phyloP scores from a whole-genome alignment of 306 rosid genomes.

The Pyrus pyrifolia region DNA sequence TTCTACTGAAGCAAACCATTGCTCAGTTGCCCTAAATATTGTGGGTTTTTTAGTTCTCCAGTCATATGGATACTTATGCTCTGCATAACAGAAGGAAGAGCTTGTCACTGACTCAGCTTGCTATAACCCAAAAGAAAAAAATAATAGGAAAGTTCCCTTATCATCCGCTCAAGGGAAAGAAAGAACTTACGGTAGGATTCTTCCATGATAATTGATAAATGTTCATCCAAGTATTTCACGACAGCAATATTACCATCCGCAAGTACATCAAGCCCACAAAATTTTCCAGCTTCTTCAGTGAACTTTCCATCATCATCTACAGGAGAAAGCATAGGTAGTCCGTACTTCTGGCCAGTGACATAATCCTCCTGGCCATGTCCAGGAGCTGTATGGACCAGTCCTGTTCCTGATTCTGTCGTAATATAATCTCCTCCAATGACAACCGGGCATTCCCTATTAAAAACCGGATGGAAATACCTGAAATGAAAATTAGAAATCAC shows the following conservation, averaged over 20 bases:
- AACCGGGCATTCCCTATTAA: slow-evolving; percentile 65
- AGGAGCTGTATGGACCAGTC: slow-evolving; percentile 98
- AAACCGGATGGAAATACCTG: slow-evolving; percentile 84
- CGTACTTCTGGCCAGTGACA: slow-evolving; percentile 87
- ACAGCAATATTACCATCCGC: slow-evolving; percentile 84
- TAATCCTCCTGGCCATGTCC: slow-evolving; percentile 99
- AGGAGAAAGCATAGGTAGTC: slow-evolving; percentile 79
- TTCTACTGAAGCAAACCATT: slow-evolving; percentile 99
- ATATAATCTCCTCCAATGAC: slow-evolving; percentile 95
- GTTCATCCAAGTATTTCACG: slow-evolving; percentile 74
- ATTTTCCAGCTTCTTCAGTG: slow-evolving; percentile 95
- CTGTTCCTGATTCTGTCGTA: slow-evolving; percentile 93
- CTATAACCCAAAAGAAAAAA: not conserved
- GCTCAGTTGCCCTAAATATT: slow-evolving; percentile 97
- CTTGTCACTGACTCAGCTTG: not conserved
- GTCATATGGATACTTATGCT: slow-evolving; percentile 98
- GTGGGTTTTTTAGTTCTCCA: slow-evolving; percentile 98
- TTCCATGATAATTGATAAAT: slow-evolving; percentile 71
- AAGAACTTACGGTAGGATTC: slow-evolving; percentile 66
- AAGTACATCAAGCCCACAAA: slow-evolving; percentile 92
- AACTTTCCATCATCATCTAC: slow-evolving; percentile 84
- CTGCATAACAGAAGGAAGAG: slow-evolving; percentile 40
- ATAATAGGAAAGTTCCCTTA: not conserved
- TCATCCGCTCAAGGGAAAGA: not conserved
- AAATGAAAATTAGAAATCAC: slow-evolving; percentile 13